Evolutionary conservation across 306 rosid genomes (phyloP), one percentile per base, ranked within the genome.

Genomic region (Medicago ruthenica): DNA sequence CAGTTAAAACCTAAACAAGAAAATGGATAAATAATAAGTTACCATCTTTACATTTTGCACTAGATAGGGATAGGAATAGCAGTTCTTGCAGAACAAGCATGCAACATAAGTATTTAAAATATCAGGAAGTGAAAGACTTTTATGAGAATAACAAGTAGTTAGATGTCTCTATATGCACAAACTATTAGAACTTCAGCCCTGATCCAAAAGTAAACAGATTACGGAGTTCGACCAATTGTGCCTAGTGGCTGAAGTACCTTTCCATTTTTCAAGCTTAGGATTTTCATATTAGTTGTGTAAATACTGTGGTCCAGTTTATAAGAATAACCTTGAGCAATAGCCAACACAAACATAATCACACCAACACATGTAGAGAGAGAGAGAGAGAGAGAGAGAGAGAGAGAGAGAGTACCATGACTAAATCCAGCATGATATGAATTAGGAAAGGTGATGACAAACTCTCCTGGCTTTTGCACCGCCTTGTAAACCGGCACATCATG

Each of bases 361-460:
- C 42, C 9, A 74, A n/a, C n/a, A n/a, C n/a, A n/a, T n/a, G n/a
- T n/a, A n/a, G 31, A 40, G 39, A 64, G 11, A 15, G 39, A 44
- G 51, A 22, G n/a, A 21, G 22, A 21, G 22, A 21, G 22, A 21
- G 22, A n/a, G 31, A 39, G 39, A 64, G 15, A 15, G 39, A 44
- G 51, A 22, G 41, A 44, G n/a, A 20, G 9, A 69, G 37, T 55
- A 85, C 87, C 87, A 45, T 84, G 85, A 42, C 85, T 84, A 48
- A 85, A 81, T 81, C 88, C 88, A 37, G 85, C 88, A 85, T 85
- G 85, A 78, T 81, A 85, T 75, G 85, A 71, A 45, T 71, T 74
- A 24, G 88, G 85, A 71, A 85, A 85, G 58, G 88, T 85, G 67
- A 81, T 59, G 64, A 85, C 67, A 85, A 81, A 85, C 76, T 85